Conservation (phyloP, 1,284 basidiomycete genomes). For the Microstroma glucosiphilum region DNA sequence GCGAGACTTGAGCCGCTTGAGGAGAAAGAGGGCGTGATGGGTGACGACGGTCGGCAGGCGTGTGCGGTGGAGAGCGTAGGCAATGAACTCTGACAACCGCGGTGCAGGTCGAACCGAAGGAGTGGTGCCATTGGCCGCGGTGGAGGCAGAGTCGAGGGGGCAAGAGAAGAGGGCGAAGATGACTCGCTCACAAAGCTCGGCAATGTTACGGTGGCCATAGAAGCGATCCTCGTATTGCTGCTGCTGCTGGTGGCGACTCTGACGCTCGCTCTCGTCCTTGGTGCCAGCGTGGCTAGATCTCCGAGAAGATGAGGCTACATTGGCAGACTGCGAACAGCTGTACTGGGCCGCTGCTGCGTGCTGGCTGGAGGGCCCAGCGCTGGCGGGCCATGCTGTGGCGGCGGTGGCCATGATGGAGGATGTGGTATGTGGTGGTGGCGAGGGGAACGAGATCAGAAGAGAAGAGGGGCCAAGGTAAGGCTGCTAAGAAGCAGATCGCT, state of each 20-base stretch:
- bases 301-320: background rate
- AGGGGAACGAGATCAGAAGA: too few relatives aligned
- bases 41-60: slow-evolving; percentile 45
- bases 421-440: too few relatives aligned
- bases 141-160: slow-evolving; percentile 42
- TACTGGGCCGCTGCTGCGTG: background rate
- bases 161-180: slow-evolving; percentile 43
- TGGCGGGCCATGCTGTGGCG: background rate
- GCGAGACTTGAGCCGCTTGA: slow-evolving; percentile 46
- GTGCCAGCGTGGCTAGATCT: background rate
- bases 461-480: too few relatives aligned
- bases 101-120: slow-evolving; percentile 26
- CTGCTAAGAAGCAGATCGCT: too few relatives aligned
- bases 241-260: slow-evolving; percentile 11
- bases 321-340: background rate
- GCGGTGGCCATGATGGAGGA: background rate
- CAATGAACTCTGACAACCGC: slow-evolving; percentile 49
- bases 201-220: slow-evolving; percentile 36
- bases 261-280: background rate
- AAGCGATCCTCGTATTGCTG: slow-evolving; percentile 28
- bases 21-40: slow-evolving; percentile 44
- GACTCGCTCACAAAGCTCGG: slow-evolving; percentile 42
- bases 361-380: background rate
- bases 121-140: slow-evolving; percentile 23
- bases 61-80: slow-evolving; percentile 50